A percentile compares a stretch with the other conserved stretches of the same genome.
Conservation (phyloP, 2,329 filamentous ascomycete species). For the Fusarium albidum region DNA sequence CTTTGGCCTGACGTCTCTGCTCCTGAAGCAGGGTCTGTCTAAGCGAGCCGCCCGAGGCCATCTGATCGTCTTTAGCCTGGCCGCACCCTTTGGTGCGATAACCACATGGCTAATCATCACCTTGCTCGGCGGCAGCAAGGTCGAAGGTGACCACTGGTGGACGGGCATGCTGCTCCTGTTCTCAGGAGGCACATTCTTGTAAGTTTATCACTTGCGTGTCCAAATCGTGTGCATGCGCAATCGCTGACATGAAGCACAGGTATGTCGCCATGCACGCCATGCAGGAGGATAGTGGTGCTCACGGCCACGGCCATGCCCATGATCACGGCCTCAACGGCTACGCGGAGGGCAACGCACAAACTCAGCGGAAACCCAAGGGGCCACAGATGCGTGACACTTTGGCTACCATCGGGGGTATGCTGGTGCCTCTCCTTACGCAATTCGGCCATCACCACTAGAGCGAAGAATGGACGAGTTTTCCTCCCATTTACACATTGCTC, state of each 20-base stretch:
- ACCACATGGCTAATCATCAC: constrained; percentile 83
- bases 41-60: constrained; percentile 87
- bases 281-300: constrained; percentile 73
- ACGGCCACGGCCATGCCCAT: constrained; percentile 58
- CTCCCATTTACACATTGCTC: constrained; percentile 17
- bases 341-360: constrained; percentile 53
- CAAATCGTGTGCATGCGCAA: not conserved
- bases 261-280: constrained; percentile 99
- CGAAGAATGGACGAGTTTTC: constrained; percentile 2
- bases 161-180: constrained; percentile 95
- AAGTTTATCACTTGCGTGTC: constrained; percentile 48
- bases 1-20: constrained; percentile 89
- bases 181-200: constrained; percentile 95
- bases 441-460: constrained; percentile 75
- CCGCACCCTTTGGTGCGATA: constrained; percentile 86
- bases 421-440: constrained; percentile 79
- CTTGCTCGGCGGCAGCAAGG: constrained; percentile 70
- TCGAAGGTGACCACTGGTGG: constrained; percentile 78
- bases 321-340: constrained; percentile 65
- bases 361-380: constrained; percentile 61
- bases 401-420: constrained; percentile 77
- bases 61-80: constrained; percentile 88
- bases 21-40: constrained; percentile 89
- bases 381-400: constrained; percentile 74
- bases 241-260: constrained; percentile 53